A percentile compares a stretch with the other conserved stretches of the same genome.
Evolutionary conservation across 495 filamentous ascomycete genomes (phyloP).

Genomic region (Aspergillus homomorphus): DNA sequence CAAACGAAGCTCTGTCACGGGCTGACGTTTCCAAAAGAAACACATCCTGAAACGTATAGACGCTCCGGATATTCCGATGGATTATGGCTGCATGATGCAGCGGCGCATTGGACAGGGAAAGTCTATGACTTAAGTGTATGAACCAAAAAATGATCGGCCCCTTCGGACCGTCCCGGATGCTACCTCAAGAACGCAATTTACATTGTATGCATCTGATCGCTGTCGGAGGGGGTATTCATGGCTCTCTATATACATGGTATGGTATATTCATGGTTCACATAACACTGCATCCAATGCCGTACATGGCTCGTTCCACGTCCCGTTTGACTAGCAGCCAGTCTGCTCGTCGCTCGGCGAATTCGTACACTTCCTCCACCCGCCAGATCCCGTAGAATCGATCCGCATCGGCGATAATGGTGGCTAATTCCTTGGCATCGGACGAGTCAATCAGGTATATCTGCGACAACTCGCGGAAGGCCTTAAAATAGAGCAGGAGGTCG

Average conservation of each 20-base stretch:
- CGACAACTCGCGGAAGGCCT: constrained; percentile 82
- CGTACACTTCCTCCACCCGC: constrained; percentile 92
- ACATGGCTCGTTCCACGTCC: constrained; percentile 95
- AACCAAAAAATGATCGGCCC: background rate
- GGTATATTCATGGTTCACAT: constrained; percentile 58
- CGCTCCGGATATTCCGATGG: background rate
- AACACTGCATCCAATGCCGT: constrained; percentile 82
- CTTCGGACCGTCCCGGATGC: background rate
- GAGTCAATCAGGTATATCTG: constrained; percentile 95
- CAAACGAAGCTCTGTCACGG: background rate
- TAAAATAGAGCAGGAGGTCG: constrained; percentile 84
- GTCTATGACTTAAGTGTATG: background rate
- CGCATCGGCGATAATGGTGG: constrained; percentile 87
- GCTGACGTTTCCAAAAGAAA: too few species aligned
- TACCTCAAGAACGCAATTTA: background rate
- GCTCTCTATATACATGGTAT: constrained; percentile 23
- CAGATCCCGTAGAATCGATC: constrained; percentile 90
- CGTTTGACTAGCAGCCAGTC: constrained; percentile 90
- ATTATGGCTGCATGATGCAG: background rate
- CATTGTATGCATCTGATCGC: background rate
- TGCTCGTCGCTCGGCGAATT: constrained; percentile 89
- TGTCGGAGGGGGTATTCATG: constrained; percentile 12
- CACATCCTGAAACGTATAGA: background rate
- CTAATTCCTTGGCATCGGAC: constrained; percentile 88
- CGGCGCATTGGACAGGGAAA: background rate